phyloP scores from a whole-genome alignment of 805 yeast genomes.

The Lachancea dasiensis region DNA sequence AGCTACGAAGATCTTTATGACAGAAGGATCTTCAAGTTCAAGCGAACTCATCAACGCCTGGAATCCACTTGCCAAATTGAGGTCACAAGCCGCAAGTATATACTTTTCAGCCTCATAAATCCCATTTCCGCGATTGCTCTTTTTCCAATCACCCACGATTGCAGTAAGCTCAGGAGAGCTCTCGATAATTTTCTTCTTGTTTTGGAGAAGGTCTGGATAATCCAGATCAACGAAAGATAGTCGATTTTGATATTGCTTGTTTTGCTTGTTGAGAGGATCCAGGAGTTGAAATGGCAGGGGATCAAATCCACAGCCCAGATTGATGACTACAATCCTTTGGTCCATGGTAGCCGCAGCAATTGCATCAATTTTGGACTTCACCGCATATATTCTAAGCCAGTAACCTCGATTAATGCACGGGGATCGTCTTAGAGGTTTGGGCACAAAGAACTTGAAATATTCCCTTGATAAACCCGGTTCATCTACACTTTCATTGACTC shows the following conservation, averaged over 20 bases:
- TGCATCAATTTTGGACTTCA: slow-evolving; percentile 44
- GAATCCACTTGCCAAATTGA: slow-evolving; percentile 43
- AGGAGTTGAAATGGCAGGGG: slow-evolving; percentile 52
- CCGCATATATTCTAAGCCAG: slow-evolving; percentile 73
- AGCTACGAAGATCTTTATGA: slow-evolving; percentile 58
- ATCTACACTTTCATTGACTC: slow-evolving; percentile 12
- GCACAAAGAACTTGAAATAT: slow-evolving; percentile 64
- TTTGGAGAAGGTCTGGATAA: slow-evolving; percentile 59
- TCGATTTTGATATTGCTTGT: slow-evolving; percentile 25
- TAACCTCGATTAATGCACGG: slow-evolving; percentile 81
- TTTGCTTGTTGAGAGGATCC: slow-evolving; percentile 29
- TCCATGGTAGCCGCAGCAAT: slow-evolving; percentile 36
- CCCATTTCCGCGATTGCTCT: slow-evolving; percentile 6
- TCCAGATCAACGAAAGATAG: slow-evolving; percentile 64
- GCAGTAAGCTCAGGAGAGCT: slow-evolving; percentile 41
- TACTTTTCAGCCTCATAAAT: slow-evolving; percentile 40
- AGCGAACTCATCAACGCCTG: slow-evolving; percentile 14
- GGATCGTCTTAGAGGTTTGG: slow-evolving; percentile 53
- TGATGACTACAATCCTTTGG: slow-evolving; percentile 43
- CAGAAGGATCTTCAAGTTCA: slow-evolving; percentile 20
- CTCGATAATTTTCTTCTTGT: slow-evolving; percentile 49
- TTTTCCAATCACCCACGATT: slow-evolving; percentile 36
- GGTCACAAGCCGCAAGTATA: slow-evolving; percentile 60
- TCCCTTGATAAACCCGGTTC: slow-evolving; percentile 28
- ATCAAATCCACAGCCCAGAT: slow-evolving; percentile 76